A percentile compares a stretch with the other conserved stretches of the same genome.
Evolutionary conservation across 768 basidiomycete genomes (phyloP).

Genomic region (Tulasnella sp.): DNA sequence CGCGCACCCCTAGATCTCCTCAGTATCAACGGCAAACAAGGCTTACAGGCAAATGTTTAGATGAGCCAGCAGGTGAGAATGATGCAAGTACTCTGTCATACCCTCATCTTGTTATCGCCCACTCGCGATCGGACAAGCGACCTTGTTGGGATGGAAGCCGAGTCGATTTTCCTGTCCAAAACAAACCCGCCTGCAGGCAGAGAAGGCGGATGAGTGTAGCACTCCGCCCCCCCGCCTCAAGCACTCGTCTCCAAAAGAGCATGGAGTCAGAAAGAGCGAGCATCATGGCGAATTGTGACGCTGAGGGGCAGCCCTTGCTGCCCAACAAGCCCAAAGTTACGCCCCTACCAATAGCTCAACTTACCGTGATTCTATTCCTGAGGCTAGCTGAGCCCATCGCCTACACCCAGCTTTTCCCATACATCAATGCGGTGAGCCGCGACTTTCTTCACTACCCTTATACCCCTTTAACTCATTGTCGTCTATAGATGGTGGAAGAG

Average conservation of each 20-base stretch:
- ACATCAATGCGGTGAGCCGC: slow-evolving; percentile 28
- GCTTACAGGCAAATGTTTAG: too few species aligned
- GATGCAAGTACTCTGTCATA: background rate
- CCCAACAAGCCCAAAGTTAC: background rate
- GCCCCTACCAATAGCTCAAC: slow-evolving; percentile 26
- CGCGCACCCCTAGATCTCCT: too few species aligned
- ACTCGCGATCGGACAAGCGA: background rate
- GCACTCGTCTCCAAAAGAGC: background rate
- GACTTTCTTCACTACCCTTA: background rate
- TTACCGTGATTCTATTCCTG: slow-evolving; percentile 22
- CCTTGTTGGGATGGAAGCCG: background rate
- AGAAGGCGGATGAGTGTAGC: background rate
- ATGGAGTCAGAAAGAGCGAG: background rate
- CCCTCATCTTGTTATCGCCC: background rate
- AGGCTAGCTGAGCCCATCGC: slow-evolving; percentile 30
- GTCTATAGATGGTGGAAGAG: slow-evolving; percentile 23
- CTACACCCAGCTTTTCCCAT: slow-evolving; percentile 28
- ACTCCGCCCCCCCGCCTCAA: background rate
- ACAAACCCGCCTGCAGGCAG: background rate
- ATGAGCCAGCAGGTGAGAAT: background rate
- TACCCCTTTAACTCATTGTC: background rate
- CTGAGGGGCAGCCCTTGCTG: background rate
- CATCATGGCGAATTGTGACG: background rate
- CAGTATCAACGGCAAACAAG: too few species aligned
- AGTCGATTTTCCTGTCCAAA: background rate